Conservation (phyloP, 345 rosid species). For the Balakata baccata region DNA sequence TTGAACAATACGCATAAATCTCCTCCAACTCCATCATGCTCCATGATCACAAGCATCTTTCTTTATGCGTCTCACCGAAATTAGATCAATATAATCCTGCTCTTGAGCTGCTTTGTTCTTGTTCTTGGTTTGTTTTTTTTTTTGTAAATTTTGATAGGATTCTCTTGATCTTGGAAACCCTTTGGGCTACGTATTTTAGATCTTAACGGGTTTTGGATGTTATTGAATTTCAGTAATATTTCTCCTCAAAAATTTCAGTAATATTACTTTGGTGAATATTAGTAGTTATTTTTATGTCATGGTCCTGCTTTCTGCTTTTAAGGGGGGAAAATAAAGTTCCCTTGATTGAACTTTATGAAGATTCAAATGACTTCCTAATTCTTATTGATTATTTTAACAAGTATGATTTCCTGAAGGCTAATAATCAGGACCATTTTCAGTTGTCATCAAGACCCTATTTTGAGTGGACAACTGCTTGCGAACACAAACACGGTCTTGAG, state of each 20-base stretch:
- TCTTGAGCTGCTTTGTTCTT: not conserved
- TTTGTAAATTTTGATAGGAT: not conserved
- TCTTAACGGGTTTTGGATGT: not conserved
- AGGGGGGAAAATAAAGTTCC: not conserved
- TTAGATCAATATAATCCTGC: conserved; percentile 6
- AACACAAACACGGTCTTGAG: not conserved
- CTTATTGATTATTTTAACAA: not conserved
- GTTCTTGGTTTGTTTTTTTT: not conserved
- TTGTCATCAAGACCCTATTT: not conserved
- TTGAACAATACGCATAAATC: conserved; percentile 23
- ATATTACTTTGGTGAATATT: not conserved
- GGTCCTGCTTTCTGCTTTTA: not conserved
- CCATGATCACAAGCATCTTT: not conserved
- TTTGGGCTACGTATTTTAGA: not conserved
- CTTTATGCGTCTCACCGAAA: not conserved
- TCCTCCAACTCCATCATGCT: not conserved
- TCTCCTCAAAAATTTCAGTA: not conserved
- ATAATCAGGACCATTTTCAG: not conserved
- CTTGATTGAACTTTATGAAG: not conserved
- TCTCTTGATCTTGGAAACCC: not conserved
- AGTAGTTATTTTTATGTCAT: not conserved
- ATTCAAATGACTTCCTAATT: not conserved
- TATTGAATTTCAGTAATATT: not conserved
- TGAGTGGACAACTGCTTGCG: not conserved
- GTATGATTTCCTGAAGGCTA: not conserved